phyloP scores from a whole-genome alignment of 148 eudicot species.

The Diospyros kaki region DNA sequence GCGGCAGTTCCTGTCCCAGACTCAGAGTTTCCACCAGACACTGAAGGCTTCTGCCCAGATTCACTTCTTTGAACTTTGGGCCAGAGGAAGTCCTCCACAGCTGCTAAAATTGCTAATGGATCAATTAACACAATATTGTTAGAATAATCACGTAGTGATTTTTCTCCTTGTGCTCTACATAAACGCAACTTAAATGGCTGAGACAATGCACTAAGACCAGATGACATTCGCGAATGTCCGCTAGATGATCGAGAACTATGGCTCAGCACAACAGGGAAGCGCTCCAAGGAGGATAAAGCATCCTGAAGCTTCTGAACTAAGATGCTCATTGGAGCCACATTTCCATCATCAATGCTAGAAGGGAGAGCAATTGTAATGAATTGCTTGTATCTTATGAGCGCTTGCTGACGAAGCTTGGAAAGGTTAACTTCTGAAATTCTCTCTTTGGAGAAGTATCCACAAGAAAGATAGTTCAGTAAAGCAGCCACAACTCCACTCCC shows the following conservation, averaged over 20 bases:
- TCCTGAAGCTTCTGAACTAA: conserved; percentile 90
- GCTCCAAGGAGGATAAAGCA: conserved; percentile 87
- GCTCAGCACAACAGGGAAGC: conserved; percentile 92
- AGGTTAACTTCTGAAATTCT: conserved; percentile 67
- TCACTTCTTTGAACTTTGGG: conserved; percentile 87
- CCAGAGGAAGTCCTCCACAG: conserved; percentile 97
- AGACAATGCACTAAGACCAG: conserved; percentile 79
- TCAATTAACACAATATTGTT: conserved; percentile 89
- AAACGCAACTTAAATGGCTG: conserved; percentile 94
- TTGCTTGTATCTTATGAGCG: conserved; percentile 74
- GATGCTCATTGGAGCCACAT: conserved; percentile 55
- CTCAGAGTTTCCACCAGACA: conserved; percentile 62
- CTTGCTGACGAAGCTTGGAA: conserved; percentile 86
- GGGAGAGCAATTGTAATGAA: conserved; percentile 79
- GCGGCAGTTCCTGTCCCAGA: conserved; percentile 54
- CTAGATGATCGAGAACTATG: conserved; percentile 79
- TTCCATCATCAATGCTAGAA: conserved; percentile 39
- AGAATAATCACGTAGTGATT: conserved; percentile 96
- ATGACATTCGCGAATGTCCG: conserved; percentile 77
- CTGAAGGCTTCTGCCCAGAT: conserved; percentile 66
- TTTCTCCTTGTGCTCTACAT: conserved; percentile 89
- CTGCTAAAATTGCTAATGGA: conserved; percentile 93
- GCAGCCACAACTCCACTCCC: conserved; percentile 92
- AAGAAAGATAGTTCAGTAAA: conserved; percentile 78
- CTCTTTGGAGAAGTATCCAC: conserved; percentile 78